Evolutionary conservation across 441 rosid species (phyloP).

Genomic region (Adansonia gregorii): DNA sequence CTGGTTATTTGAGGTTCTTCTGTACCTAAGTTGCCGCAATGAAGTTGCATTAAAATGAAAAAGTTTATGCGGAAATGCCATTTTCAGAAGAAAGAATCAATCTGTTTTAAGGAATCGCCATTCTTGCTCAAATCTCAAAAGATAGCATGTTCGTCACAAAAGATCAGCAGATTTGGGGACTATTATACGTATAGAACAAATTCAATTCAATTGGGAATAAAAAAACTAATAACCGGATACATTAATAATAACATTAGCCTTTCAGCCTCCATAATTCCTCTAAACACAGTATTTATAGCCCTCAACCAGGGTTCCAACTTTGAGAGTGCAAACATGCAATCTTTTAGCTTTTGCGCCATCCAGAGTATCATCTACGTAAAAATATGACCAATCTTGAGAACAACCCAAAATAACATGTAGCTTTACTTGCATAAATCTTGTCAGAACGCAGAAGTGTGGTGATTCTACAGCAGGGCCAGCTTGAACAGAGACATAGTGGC

Average conservation of each 20-base stretch:
- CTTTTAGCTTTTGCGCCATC: background rate
- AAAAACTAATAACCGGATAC: background rate
- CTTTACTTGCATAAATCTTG: slow-evolving; percentile 12
- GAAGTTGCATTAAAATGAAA: background rate
- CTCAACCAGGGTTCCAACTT: slow-evolving; percentile 19
- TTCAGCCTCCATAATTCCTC: slow-evolving; percentile 11
- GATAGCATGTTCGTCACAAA: background rate
- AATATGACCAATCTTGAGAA: background rate
- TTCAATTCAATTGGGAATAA: background rate
- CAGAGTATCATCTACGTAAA: background rate
- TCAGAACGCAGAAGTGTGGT: background rate
- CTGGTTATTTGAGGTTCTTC: background rate
- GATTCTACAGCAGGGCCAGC: background rate
- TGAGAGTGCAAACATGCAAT: slow-evolving; percentile 6
- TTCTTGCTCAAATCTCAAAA: background rate
- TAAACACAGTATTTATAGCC: background rate
- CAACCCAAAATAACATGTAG: background rate
- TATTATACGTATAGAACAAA: background rate
- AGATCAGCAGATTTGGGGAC: background rate
- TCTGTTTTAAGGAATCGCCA: background rate
- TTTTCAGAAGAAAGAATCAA: background rate
- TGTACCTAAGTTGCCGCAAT: background rate
- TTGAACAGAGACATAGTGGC: background rate
- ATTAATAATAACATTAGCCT: background rate
- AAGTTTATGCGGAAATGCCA: background rate